A percentile compares a stretch with the other conserved stretches of the same genome.
Evolutionary conservation across 345 rosid species (phyloP).

Genomic region (Clausena lansium): DNA sequence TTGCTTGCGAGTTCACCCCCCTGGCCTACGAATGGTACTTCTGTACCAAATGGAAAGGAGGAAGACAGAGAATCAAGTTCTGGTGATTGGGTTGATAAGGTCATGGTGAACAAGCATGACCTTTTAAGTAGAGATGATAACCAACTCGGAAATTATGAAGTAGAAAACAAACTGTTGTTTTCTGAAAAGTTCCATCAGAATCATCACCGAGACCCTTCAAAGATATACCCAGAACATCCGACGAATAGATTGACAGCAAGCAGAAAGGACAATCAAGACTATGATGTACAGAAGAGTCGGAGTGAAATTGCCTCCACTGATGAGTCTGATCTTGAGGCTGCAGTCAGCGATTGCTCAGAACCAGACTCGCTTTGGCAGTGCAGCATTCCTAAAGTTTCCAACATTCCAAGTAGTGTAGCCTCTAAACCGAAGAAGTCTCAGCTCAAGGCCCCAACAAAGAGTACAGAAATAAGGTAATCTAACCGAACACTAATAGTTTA

Average conservation of each 20-base stretch:
- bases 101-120: conserved; percentile 54
- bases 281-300: conserved; percentile 41
- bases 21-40: conserved; percentile 52
- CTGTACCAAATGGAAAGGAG: conserved; percentile 39
- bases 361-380: conserved; percentile 60
- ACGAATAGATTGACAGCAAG: conserved; percentile 21
- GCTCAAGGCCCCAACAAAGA: conserved; percentile 42
- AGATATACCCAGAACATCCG: conserved; percentile 42
- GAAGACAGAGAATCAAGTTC: conserved; percentile 54
- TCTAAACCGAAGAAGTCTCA: conserved; percentile 57
- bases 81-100: conserved; percentile 76
- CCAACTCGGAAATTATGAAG: conserved; percentile 31
- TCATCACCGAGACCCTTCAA: conserved; percentile 28
- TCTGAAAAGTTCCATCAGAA: conserved; percentile 28
- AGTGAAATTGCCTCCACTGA: conserved; percentile 38
- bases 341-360: conserved; percentile 76
- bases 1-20: conserved; percentile 54
- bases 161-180: conserved; percentile 34
- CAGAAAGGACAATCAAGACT: conserved; percentile 47
- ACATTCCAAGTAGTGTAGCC: conserved; percentile 33
- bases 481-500: neutral
- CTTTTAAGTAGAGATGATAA: conserved; percentile 39
- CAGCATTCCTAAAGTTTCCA: conserved; percentile 43
- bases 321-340: conserved; percentile 62
- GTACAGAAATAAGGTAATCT: conserved; percentile 45